Evolutionary conservation across 2,329 filamentous ascomycete genomes (phyloP).

Genomic region (Aspergillus niger): DNA sequence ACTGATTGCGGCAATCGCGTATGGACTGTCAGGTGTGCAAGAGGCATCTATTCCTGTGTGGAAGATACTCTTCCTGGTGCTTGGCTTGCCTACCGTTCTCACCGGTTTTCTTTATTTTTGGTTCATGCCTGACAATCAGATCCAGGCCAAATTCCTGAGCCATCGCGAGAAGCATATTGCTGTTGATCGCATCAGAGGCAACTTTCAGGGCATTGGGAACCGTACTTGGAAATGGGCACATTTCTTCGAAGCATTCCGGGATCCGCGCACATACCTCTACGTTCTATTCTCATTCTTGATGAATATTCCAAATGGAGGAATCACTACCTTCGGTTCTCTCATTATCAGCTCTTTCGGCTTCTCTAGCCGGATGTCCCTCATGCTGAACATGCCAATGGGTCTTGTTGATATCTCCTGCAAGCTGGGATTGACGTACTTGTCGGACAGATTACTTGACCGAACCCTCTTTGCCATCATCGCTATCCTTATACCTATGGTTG

Average conservation of each 20-base stretch:
- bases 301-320: conserved; percentile 21
- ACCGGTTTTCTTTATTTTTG: conserved; percentile 12
- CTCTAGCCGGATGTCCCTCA: background rate
- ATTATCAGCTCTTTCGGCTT: background rate
- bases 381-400: background rate
- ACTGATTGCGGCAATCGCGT: conserved; percentile 10
- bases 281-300: conserved; percentile 12
- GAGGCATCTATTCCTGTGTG: too few species aligned
- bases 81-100: conserved; percentile 15
- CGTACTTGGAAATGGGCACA: conserved; percentile 16
- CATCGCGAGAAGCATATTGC: conserved; percentile 14
- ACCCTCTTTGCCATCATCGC: background rate
- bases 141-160: conserved; percentile 16
- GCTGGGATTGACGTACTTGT: background rate
- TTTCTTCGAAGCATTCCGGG: conserved; percentile 18
- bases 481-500: background rate
- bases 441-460: background rate
- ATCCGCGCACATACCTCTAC: conserved; percentile 12
- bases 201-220: conserved; percentile 19
- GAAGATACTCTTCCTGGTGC: conserved; percentile 17
- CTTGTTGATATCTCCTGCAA: background rate
- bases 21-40: conserved; percentile 12
- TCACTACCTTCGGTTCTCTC: conserved; percentile 20
- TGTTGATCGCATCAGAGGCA: conserved; percentile 18
- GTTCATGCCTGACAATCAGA: conserved; percentile 15